Evolutionary conservation across 1,284 basidiomycete species (phyloP), one percentile per base, ranked within the genome.

Genomic region (Neonothopanus nambi): DNA sequence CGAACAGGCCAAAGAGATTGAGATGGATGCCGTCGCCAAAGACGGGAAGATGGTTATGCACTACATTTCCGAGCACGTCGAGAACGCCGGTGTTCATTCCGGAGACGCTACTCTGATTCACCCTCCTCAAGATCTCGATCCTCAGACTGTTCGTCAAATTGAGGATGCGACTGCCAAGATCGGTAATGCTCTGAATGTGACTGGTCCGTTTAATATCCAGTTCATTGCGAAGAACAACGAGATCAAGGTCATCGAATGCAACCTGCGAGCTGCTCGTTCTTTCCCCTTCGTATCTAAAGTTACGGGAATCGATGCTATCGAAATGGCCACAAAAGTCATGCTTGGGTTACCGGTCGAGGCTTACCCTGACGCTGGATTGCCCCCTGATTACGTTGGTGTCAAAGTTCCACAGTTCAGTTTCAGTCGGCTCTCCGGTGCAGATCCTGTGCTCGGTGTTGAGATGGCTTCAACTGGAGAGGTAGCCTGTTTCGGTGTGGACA

Each of bases 381-480:
- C 96, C 1, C 67, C 83, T 50, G 92, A 98, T 70, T 99, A 99
- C 65, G 95, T 98, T 57, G 97, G 95, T 59, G 89, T 99, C 73
- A 99, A 99, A 78, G 96, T 98, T 15, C 95, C 97, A 23, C 96
- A 99, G 72, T 99, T 99, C 84, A 94, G 91, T 62, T 99, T 98
- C 78, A 93, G 89, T 66, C 87, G 96, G 56, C 76, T 99, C 33
- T 95, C 93, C 21, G 96, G 96, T 36, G 96, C 96, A 28, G 96
- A 99, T 70, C 96, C 96, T 15, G 89, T 99, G 18, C 82, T 99
- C n/a, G 97, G 97, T 67, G 96, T 99, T 48, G 96, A 99, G 78
- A 99, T 99, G 96, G 96, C 96, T 15, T 98, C 96, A n/a, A 99
- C 96, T 1, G 96, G 96, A 60, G 96, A 99, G 71, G 96, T 99